A percentile compares a stretch with the other conserved stretches of the same genome.
These are phyloP conservation scores for Penicillium antarcticum DNA, from an alignment of 495 filamentous ascomycete species.

Conservation along the genomic window DNA sequence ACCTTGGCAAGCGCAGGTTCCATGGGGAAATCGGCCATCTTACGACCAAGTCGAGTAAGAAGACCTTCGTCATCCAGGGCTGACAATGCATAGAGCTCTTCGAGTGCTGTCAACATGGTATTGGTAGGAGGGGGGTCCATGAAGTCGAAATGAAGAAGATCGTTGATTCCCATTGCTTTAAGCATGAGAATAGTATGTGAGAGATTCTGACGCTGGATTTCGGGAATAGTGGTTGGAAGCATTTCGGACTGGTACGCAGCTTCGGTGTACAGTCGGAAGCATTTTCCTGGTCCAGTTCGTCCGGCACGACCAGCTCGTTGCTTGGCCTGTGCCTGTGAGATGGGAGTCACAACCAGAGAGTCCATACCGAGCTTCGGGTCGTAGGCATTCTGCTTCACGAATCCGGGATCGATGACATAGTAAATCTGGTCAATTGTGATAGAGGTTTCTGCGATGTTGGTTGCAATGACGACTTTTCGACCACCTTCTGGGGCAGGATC, in stretches of 20 bases:
- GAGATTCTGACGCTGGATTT: conserved; percentile 96
- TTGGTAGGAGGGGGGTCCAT: conserved; percentile 98
- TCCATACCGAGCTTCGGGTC: conserved; percentile 99
- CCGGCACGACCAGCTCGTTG: conserved; percentile 92
- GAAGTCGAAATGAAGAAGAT: conserved; percentile 95
- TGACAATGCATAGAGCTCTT: conserved; percentile 89
- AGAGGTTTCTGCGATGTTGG: conserved; percentile 96
- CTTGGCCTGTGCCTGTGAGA: conserved; percentile 95
- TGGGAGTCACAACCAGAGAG: conserved; percentile 87
- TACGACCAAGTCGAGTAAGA: conserved; percentile 84
- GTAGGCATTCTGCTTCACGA: conserved; percentile 96
- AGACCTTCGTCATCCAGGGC: conserved; percentile 96
- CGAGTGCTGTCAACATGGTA: conserved; percentile 93
- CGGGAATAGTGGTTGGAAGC: conserved; percentile 91
- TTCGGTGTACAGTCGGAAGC: conserved; percentile 94
- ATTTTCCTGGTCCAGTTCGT: conserved; percentile 93
- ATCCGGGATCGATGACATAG: conserved; percentile 96
- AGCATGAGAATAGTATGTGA: conserved; percentile 94
- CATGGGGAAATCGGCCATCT: conserved; percentile 99
- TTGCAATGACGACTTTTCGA: conserved; percentile 95
- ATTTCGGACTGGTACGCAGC: conserved; percentile 95
- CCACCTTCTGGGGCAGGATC: conserved; percentile 86
- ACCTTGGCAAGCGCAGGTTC: conserved; percentile 85
- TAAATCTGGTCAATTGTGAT: conserved; percentile 98
- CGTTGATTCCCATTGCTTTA: conserved; percentile 99